phyloP scores from a whole-genome alignment of 1,284 basidiomycete species.

The Ganoderma multipileum region DNA sequence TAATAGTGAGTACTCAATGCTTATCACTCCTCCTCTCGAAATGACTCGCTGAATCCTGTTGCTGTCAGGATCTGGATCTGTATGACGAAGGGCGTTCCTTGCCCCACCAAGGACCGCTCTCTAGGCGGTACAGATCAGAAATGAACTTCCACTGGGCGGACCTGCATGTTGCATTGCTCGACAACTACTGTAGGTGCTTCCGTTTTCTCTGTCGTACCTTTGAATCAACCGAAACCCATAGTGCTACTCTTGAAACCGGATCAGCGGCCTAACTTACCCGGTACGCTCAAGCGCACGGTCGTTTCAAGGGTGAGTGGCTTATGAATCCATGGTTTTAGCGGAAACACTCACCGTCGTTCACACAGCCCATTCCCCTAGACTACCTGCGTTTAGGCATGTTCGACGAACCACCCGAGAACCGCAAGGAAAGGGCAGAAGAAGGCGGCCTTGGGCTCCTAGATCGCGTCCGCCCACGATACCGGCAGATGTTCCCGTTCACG shows the following conservation, averaged over 20 bases:
- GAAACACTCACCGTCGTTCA: constrained; percentile 9
- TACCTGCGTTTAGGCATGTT: constrained; percentile 77
- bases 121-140: constrained; percentile 61
- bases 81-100: constrained; percentile 77
- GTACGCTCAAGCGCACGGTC: constrained; percentile 59
- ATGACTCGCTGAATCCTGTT: not conserved
- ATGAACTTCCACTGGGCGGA: constrained; percentile 72
- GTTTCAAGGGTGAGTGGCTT: constrained; percentile 63
- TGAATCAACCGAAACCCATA: constrained; percentile 33
- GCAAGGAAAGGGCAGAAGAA: constrained; percentile 67
- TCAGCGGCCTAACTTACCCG: constrained; percentile 38
- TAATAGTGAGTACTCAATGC: constrained; percentile 61
- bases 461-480: constrained; percentile 54
- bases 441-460: constrained; percentile 57
- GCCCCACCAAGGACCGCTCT: constrained; percentile 65
- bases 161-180: constrained; percentile 70
- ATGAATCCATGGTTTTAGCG: not conserved
- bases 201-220: constrained; percentile 7
- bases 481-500: constrained; percentile 74
- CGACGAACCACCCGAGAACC: constrained; percentile 58
- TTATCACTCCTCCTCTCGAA: not conserved
- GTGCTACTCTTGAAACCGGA: constrained; percentile 68
- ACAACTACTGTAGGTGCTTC: constrained; percentile 69
- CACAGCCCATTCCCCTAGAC: constrained; percentile 77
- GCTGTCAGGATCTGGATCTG: constrained; percentile 75